A percentile compares a stretch with the other conserved stretches of the same genome.
phyloP scores from a whole-genome alignment of 2,329 filamentous ascomycete genomes.

The Raffaelea deltoideospora region DNA sequence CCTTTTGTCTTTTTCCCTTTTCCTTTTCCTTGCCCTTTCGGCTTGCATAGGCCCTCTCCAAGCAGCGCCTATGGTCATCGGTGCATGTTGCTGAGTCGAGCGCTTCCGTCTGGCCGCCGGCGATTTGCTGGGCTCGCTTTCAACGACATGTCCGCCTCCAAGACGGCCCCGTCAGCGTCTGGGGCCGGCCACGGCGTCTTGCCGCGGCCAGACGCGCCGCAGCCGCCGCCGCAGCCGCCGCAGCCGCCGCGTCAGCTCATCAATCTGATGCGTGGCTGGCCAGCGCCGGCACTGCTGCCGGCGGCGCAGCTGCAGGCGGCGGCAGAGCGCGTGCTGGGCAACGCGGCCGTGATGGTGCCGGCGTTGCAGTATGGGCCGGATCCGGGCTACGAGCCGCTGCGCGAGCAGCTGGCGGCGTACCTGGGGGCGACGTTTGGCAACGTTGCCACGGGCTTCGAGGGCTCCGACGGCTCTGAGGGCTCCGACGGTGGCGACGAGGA shows the following conservation, averaged over 20 bases:
- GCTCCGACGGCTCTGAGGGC: not conserved
- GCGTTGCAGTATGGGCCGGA: conserved; percentile 72
- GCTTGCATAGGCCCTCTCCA: too few relatives aligned
- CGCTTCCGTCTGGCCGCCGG: too few relatives aligned
- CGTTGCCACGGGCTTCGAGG: not conserved
- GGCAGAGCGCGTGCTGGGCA: conserved; percentile 43
- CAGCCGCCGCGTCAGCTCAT: conserved; percentile 24
- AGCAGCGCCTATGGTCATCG: too few relatives aligned
- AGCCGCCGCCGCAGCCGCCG: not conserved
- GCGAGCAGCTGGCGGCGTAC: conserved; percentile 56
- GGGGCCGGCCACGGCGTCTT: too few relatives aligned
- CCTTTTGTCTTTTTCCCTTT: too few relatives aligned
- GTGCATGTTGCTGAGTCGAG: too few relatives aligned
- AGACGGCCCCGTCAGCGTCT: too few relatives aligned
- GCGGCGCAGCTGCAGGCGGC: conserved; percentile 45
- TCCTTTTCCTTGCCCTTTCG: too few relatives aligned
- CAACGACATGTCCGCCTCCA: too few relatives aligned
- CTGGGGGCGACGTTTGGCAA: conserved; percentile 45
- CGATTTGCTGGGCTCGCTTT: too few relatives aligned
- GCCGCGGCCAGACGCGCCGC: not conserved
- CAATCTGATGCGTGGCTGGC: conserved; percentile 57
- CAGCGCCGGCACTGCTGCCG: conserved; percentile 47
- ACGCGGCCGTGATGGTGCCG: conserved; percentile 37
- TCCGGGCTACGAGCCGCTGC: conserved; percentile 54
- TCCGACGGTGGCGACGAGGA: too few relatives aligned